Percentiles rank a stretch among this genome's conserved stretches.
These are phyloP conservation scores for Ceratobasidium papillatum DNA, from an alignment of 1,284 basidiomycete species.

Conservation along the genomic window DNA sequence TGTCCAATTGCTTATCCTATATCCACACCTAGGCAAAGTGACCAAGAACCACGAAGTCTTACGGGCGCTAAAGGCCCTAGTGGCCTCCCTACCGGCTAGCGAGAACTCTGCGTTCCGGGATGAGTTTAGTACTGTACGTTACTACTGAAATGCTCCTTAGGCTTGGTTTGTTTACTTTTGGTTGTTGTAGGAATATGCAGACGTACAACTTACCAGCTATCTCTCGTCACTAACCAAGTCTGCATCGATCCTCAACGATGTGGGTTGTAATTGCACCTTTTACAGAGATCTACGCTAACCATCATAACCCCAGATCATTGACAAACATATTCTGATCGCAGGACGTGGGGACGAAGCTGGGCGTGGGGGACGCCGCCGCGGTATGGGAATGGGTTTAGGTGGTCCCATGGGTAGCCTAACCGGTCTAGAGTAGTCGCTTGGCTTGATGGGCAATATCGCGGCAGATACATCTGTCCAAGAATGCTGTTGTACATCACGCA, in stretches of 20 bases:
- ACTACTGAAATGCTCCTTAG: conserved; percentile 16
- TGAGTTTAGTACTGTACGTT: conserved; percentile 83
- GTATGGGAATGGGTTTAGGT: conserved; percentile 39
- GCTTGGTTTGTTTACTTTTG: conserved; percentile 13
- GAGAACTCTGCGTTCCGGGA: conserved; percentile 80
- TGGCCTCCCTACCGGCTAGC: conserved; percentile 86
- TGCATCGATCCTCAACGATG: conserved; percentile 87
- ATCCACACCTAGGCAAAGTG: conserved; percentile 63
- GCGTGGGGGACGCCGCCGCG: conserved; percentile 29
- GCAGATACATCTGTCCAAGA: not conserved
- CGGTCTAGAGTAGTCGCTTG: conserved; percentile 22
- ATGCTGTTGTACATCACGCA: not conserved
- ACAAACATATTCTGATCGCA: conserved; percentile 39
- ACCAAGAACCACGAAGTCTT: conserved; percentile 80
- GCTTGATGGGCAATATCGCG: conserved; percentile 13
- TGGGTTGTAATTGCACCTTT: conserved; percentile 58
- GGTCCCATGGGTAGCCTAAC: conserved; percentile 38
- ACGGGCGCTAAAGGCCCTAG: conserved; percentile 83
- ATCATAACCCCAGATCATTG: conserved; percentile 44
- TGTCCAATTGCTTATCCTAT: not conserved
- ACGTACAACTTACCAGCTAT: conserved; percentile 91
- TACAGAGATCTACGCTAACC: conserved; percentile 57
- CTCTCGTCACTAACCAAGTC: conserved; percentile 89
- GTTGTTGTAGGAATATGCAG: conserved; percentile 83
- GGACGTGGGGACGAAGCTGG: conserved; percentile 41